Percentiles rank a stretch among this genome's conserved stretches.
These are phyloP conservation scores for Hanseniaspora valbyensis DNA, from an alignment of 805 yeast species.

Conservation along the genomic window DNA sequence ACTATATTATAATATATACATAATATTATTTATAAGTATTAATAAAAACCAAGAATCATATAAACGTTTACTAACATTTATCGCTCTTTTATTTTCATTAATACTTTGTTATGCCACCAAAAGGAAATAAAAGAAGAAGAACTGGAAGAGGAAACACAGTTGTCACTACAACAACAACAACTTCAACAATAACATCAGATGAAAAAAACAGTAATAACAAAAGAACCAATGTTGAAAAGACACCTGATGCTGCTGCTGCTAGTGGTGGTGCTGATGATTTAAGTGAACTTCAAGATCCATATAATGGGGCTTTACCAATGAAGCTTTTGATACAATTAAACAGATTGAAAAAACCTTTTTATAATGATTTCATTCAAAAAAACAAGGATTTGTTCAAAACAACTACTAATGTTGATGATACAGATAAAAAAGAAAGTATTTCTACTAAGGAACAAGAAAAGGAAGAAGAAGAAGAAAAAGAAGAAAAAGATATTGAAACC, in stretches of 20 bases:
- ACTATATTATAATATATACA: too few relatives aligned
- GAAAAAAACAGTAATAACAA: background rate
- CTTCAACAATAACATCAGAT: background rate
- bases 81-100: too few relatives aligned
- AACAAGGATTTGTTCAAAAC: background rate
- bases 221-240: background rate
- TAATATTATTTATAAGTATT: too few relatives aligned
- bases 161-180: slow-evolving; percentile 7
- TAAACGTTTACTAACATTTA: too few relatives aligned
- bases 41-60: background rate
- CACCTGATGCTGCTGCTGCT: background rate
- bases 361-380: background rate
- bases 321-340: slow-evolving; percentile 8
- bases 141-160: background rate
- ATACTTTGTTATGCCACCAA: background rate
- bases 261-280: background rate
- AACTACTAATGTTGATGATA: background rate
- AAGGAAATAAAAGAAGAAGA: slow-evolving; percentile 9
- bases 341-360: slow-evolving; percentile 11
- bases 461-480: too few relatives aligned
- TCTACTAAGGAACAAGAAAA: too few relatives aligned
- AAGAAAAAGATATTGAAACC: too few relatives aligned
- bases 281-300: background rate
- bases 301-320: background rate
- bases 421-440: background rate